A percentile compares a stretch with the other conserved stretches of the same genome.
phyloP scores from a whole-genome alignment of 805 yeast genomes.

The Schwanniomyces occidentalis region DNA sequence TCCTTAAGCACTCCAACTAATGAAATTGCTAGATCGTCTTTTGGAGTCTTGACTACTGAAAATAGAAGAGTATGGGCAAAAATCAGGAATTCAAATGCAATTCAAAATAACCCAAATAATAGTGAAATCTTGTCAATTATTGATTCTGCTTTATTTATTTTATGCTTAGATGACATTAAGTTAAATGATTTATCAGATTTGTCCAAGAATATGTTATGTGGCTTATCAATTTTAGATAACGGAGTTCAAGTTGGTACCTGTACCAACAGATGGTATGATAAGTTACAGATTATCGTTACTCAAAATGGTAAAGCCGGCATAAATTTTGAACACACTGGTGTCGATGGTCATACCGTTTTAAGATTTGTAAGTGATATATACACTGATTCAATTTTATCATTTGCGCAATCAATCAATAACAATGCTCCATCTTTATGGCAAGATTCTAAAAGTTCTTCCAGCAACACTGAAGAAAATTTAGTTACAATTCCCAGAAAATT shows the following conservation, averaged over 20 bases:
- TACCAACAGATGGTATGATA: slow-evolving; percentile 94
- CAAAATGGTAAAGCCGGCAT: slow-evolving; percentile 90
- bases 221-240: slow-evolving; percentile 71
- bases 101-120: slow-evolving; percentile 51
- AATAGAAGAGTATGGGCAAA: slow-evolving; percentile 86
- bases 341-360: slow-evolving; percentile 92
- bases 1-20: slow-evolving; percentile 52
- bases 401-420: slow-evolving; percentile 79
- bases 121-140: slow-evolving; percentile 70
- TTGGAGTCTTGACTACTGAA: slow-evolving; percentile 89
- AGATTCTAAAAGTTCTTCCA: slow-evolving; percentile 16
- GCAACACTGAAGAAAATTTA: slow-evolving; percentile 16
- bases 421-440: slow-evolving; percentile 76
- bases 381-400: slow-evolving; percentile 84
- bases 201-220: slow-evolving; percentile 85
- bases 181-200: slow-evolving; percentile 63
- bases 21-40: slow-evolving; percentile 73
- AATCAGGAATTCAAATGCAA: slow-evolving; percentile 53
- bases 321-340: slow-evolving; percentile 92
- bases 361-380: slow-evolving; percentile 87
- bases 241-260: slow-evolving; percentile 94
- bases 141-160: slow-evolving; percentile 79
- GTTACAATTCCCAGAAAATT: slow-evolving; percentile 79
- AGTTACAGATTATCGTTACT: slow-evolving; percentile 82
- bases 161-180: slow-evolving; percentile 79